Percentiles rank a stretch among this genome's conserved stretches.
These are phyloP conservation scores for Cyphellophora attinorum DNA, from an alignment of 2,329 filamentous ascomycete species.

Conservation along the genomic window DNA sequence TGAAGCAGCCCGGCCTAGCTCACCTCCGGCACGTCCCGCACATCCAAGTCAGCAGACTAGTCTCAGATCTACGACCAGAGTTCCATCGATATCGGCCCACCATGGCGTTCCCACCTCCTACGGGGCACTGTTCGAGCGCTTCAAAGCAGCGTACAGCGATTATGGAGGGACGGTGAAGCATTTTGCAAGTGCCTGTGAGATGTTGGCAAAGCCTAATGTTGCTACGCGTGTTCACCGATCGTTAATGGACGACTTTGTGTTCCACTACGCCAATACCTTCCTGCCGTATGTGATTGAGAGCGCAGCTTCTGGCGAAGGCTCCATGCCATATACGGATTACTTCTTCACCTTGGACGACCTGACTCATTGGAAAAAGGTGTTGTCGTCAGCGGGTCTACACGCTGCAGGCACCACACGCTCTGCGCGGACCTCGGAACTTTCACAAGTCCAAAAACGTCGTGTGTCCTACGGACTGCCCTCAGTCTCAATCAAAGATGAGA, in stretches of 20 bases:
- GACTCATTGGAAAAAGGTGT: too few relatives aligned
- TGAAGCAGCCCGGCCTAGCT: slow-evolving; percentile 3
- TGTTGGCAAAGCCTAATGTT: slow-evolving; percentile 25
- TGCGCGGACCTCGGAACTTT: too few relatives aligned
- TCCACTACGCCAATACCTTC: slow-evolving; percentile 29
- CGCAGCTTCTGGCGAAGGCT: slow-evolving; percentile 18
- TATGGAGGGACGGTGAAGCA: slow-evolving; percentile 27
- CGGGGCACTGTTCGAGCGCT: slow-evolving; percentile 26
- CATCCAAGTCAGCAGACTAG: slow-evolving; percentile 18
- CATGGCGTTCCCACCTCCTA: too few relatives aligned
- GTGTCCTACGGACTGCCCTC: too few relatives aligned
- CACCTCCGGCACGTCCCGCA: slow-evolving; percentile 8
- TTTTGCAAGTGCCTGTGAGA: slow-evolving; percentile 30
- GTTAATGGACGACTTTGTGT: slow-evolving; percentile 38
- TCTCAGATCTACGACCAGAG: slow-evolving; percentile 13
- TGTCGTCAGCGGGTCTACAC: too few relatives aligned
- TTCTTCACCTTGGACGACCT: slow-evolving; percentile 25
- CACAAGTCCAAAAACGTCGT: too few relatives aligned
- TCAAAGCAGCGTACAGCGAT: slow-evolving; percentile 27
- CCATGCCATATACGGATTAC: slow-evolving; percentile 28
- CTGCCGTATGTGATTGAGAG: slow-evolving; percentile 23
- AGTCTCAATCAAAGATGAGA: too few relatives aligned
- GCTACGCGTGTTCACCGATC: slow-evolving; percentile 25
- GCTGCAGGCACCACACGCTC: too few relatives aligned
- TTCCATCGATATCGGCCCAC: background rate